phyloP scores from a whole-genome alignment of 257 asterid genomes.

The Plantago major region DNA sequence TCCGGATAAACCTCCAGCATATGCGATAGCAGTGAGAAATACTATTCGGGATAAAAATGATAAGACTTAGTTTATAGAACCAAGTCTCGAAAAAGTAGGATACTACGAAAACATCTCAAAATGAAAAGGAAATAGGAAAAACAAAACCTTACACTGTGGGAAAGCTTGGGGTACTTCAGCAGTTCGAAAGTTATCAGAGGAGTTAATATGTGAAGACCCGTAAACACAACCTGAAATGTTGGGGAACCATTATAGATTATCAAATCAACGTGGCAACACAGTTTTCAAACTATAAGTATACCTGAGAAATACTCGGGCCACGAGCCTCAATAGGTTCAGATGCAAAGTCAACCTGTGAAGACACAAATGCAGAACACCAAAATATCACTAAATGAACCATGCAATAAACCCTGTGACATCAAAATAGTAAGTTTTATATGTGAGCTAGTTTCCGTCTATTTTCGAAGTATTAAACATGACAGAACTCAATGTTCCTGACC shows the following conservation, averaged over 20 bases:
- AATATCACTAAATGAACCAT: neutral
- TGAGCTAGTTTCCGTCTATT: neutral
- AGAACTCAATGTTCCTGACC: no score
- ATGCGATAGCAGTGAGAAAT: constrained; percentile 82
- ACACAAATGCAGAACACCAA: neutral
- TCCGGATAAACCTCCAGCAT: constrained; percentile 97
- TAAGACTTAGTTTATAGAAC: constrained; percentile 24
- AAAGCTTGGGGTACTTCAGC: constrained; percentile 93
- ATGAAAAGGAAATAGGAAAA: constrained; percentile 15
- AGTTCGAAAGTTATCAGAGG: constrained; percentile 79
- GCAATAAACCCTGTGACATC: neutral
- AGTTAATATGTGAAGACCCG: constrained; percentile 81
- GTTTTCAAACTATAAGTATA: constrained; percentile 16
- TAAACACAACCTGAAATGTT: constrained; percentile 71
- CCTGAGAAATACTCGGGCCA: constrained; percentile 88
- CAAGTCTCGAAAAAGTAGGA: neutral
- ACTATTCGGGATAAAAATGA: constrained; percentile 45
- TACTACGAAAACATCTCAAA: no score
- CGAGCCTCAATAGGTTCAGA: constrained; percentile 71
- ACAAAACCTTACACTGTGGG: constrained; percentile 56
- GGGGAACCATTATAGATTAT: constrained; percentile 2
- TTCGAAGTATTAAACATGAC: no score
- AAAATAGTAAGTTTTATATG: neutral
- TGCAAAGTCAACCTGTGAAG: constrained; percentile 78
- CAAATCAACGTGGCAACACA: neutral